Percentiles rank a stretch among this genome's conserved stretches.
phyloP scores from a whole-genome alignment of 2,329 filamentous ascomycete species.

The Mariannaea sp. region DNA sequence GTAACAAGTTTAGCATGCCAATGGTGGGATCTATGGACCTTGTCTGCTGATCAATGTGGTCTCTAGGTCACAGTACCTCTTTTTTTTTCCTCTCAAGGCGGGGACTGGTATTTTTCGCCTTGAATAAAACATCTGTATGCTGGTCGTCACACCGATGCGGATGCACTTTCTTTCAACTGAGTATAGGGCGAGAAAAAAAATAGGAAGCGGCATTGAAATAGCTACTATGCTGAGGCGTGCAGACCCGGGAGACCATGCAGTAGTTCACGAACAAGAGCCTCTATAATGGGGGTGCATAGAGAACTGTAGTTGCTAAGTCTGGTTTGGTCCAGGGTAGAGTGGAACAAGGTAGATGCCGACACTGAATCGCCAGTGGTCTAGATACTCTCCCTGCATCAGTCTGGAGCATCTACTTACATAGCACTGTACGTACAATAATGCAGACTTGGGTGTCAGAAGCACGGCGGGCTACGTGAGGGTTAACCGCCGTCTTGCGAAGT shows the following conservation, averaged over 20 bases:
- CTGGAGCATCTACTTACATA: too few species aligned
- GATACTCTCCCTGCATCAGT: conserved; percentile 23
- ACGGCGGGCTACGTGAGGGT: conserved; percentile 19
- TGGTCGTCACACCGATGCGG: neutral
- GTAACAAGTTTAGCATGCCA: conserved; percentile 18
- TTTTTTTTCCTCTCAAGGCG: too few species aligned
- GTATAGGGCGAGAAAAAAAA: conserved; percentile 4
- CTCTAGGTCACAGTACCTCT: conserved; percentile 5
- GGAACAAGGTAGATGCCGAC: conserved; percentile 29
- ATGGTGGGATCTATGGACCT: too few species aligned
- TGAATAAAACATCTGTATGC: neutral
- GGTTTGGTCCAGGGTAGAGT: conserved; percentile 19
- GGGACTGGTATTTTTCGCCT: too few species aligned
- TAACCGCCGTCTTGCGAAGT: neutral
- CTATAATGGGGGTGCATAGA: conserved; percentile 13
- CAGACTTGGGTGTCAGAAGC: too few species aligned
- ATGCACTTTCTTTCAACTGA: conserved; percentile 7
- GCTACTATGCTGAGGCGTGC: conserved; percentile 29
- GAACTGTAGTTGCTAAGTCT: conserved; percentile 27
- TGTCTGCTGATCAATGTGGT: too few species aligned
- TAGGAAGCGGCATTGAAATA: conserved; percentile 19
- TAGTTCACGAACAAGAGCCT: conserved; percentile 26
- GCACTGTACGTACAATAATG: too few species aligned
- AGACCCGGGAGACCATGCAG: conserved; percentile 29
- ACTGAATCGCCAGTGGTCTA: conserved; percentile 28